Evolutionary conservation across 2,329 filamentous ascomycete genomes (phyloP).

Genomic region (Magnaporthales sp.): DNA sequence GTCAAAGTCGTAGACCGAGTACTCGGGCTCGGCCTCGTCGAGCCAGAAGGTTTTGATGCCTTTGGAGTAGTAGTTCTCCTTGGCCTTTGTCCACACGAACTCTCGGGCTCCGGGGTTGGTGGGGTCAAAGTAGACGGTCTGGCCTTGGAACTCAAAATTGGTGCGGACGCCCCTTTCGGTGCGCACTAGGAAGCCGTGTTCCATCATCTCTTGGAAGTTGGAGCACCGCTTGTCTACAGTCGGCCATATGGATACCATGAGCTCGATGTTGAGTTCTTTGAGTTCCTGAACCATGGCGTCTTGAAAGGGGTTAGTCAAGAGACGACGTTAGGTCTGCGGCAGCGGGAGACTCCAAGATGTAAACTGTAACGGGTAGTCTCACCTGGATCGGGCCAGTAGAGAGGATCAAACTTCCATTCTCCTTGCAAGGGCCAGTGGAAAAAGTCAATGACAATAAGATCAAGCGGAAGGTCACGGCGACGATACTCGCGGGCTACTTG

Average conservation of each 20-base stretch:
- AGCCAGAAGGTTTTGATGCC: constrained; percentile 61
- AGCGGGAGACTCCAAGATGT: no score
- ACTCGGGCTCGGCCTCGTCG: constrained; percentile 62
- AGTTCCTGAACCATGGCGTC: constrained; percentile 55
- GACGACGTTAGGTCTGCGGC: no score
- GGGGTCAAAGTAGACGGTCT: constrained; percentile 53
- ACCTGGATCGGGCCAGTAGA: constrained; percentile 51
- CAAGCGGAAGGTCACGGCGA: constrained; percentile 44
- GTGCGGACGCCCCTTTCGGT: constrained; percentile 50
- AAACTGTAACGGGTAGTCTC: no score
- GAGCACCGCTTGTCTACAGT: constrained; percentile 51
- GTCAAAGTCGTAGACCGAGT: constrained; percentile 56
- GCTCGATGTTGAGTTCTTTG: constrained; percentile 46
- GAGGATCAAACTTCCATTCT: constrained; percentile 58
- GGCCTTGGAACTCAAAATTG: constrained; percentile 49
- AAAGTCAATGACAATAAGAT: constrained; percentile 59
- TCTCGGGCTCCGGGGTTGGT: constrained; percentile 51
- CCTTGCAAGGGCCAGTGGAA: constrained; percentile 61
- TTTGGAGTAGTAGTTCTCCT: constrained; percentile 51
- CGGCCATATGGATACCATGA: constrained; percentile 65
- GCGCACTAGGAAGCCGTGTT: constrained; percentile 50
- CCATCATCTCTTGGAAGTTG: constrained; percentile 54
- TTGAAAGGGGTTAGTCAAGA: no score
- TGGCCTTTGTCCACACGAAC: constrained; percentile 51
- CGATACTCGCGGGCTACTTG: constrained; percentile 51